Evolutionary conservation across 495 filamentous ascomycete genomes (phyloP), one percentile per base, ranked within the genome.

Genomic region (Penicillium dipodomyicola): DNA sequence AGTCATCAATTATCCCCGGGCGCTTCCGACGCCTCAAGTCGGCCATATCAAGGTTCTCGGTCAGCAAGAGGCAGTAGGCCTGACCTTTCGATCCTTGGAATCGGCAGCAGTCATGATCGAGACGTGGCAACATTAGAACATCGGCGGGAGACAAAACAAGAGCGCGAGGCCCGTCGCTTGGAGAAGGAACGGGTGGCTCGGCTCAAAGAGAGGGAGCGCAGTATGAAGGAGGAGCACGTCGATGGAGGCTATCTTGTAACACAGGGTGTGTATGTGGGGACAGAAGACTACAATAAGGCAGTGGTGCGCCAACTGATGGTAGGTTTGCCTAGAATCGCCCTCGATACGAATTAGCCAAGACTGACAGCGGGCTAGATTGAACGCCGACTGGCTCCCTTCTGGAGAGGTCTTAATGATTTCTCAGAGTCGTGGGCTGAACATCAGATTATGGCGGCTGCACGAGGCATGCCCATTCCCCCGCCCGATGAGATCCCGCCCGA

Each of bases 211-310:
- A 81, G 92, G 27, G 93, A 96, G 72, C 81, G 90, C 67, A 98
- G 94, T 69, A 88, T 97, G 77, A 87, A 80, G 61, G 93, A 97
- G 61, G 94, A 97, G 63, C 83, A 91, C 71, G 88, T 96, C 29
- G 94, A 97, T 76, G 94, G 94, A 30, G 94, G 94, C 29, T 97
- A 88, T 75, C 74, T 97, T 29, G 94, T 97, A 39, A 98, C 94
- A 0, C 85, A 96, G 70, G 94, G 94, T 23, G 87, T 91, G 39
- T 98, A 98, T 67, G 92, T 88, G 7, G 90, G 93, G 4, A 77
- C 84, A 17, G 94, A 98, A 70, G 94, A 98, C 70, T 98, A 91
- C 67, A 96, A 85, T 74, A 97, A 97, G 68, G 77, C 78, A 40
- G 79, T 92, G 30, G 94, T 97, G 41, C 84, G 95, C 63, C 93